Conservation (phyloP, 768 basidiomycete species). For the Stropharia rugosoannulata region DNA sequence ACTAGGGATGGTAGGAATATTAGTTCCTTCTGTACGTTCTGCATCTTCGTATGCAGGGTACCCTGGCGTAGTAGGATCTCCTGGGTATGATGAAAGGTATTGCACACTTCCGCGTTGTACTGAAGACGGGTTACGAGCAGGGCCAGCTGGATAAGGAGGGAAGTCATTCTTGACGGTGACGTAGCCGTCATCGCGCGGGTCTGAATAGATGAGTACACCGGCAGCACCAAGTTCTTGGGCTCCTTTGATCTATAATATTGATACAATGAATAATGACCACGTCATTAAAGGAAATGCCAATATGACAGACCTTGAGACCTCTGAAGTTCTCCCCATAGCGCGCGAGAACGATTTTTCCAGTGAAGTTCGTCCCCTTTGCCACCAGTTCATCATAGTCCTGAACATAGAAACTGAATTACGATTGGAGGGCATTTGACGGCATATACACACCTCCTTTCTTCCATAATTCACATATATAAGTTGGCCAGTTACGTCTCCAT, state of each 20-base stretch:
- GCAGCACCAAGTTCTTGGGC: constrained; percentile 82
- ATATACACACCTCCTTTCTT: constrained; percentile 45
- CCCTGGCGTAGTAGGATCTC: constrained; percentile 86
- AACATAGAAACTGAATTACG: not conserved
- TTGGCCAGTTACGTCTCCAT: constrained; percentile 71
- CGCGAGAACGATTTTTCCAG: constrained; percentile 73
- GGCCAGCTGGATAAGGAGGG: constrained; percentile 77
- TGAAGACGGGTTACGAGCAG: constrained; percentile 81
- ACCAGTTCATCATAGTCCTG: constrained; percentile 56
- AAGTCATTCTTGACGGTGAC: constrained; percentile 79
- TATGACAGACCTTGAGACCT: constrained; percentile 73
- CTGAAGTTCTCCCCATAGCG: constrained; percentile 80
- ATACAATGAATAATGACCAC: constrained; percentile 7
- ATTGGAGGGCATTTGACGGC: not conserved
- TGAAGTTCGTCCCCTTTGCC: constrained; percentile 64
- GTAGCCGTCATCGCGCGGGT: constrained; percentile 82
- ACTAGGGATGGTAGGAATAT: constrained; percentile 77
- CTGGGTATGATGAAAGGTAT: constrained; percentile 64
- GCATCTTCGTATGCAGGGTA: constrained; percentile 84
- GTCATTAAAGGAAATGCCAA: not conserved
- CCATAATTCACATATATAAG: constrained; percentile 84
- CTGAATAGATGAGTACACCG: constrained; percentile 80
- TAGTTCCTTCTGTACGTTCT: constrained; percentile 56
- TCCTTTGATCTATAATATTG: constrained; percentile 57
- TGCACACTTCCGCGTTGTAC: constrained; percentile 87